phyloP scores from a whole-genome alignment of 2,329 filamentous ascomycete genomes.

The Xylariaceae sp. region DNA sequence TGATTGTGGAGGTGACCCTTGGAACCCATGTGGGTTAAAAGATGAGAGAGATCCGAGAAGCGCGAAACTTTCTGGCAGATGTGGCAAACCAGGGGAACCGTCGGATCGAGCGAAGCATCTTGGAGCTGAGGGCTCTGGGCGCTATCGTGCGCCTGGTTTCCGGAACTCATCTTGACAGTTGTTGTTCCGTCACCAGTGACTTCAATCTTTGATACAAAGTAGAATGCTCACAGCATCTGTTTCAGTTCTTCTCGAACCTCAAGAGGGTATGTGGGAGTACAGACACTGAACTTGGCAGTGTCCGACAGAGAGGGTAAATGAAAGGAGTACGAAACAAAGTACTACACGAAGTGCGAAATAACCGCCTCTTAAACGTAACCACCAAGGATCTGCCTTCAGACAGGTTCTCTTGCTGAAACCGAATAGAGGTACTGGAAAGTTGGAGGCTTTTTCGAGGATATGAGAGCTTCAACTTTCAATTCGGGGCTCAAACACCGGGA shows the following conservation, averaged over 20 bases:
- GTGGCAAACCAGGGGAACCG: constrained; percentile 69
- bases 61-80: constrained; percentile 74
- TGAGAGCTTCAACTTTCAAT: neutral
- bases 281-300: neutral
- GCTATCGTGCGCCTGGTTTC: constrained; percentile 5
- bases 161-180: constrained; percentile 11
- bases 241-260: neutral
- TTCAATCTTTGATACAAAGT: neutral
- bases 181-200: neutral
- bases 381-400: too few relatives aligned
- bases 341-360: neutral
- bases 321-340: neutral
- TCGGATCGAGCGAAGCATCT: neutral
- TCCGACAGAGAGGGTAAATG: neutral
- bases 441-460: neutral
- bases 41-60: constrained; percentile 87
- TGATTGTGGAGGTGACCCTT: constrained; percentile 85
- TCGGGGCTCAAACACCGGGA: neutral
- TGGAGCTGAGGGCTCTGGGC: constrained; percentile 3
- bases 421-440: neutral
- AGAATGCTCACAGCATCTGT: neutral
- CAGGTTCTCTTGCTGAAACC: too few relatives aligned
- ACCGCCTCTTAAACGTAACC: too few relatives aligned
- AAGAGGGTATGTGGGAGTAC: neutral
- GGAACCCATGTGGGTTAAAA: constrained; percentile 86